Evolutionary conservation across 441 rosid genomes (phyloP).

Genomic region (Pelargonium cotyledonis): DNA sequence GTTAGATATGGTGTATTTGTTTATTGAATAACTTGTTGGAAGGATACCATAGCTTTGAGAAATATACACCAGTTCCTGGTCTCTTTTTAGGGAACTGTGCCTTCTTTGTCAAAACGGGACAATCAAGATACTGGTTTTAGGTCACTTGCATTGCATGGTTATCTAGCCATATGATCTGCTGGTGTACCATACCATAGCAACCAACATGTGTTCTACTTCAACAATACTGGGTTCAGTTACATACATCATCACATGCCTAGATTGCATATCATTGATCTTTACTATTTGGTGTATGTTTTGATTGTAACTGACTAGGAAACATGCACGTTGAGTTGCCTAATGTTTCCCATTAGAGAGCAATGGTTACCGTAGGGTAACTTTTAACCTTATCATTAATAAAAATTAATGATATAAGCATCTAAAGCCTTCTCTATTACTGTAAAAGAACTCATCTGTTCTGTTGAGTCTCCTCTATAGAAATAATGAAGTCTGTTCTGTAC

Average conservation of each 20-base stretch:
- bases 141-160: not conserved
- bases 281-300: not conserved
- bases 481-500: not conserved
- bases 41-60: not conserved
- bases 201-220: constrained; percentile 2
- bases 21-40: not conserved
- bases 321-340: not conserved
- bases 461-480: not conserved
- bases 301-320: no score
- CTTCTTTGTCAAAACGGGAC: not conserved
- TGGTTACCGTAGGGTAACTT: no score
- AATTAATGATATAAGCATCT: no score
- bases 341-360: no score
- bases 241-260: not conserved
- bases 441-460: not conserved
- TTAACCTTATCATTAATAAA: no score
- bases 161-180: not conserved
- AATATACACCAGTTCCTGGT: not conserved
- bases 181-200: not conserved
- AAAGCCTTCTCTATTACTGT: not conserved
- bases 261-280: not conserved
- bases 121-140: not conserved
- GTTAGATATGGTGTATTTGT: not conserved
- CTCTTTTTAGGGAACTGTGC: not conserved
- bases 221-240: not conserved